Evolutionary conservation across 345 rosid species (phyloP), one percentile per base, ranked within the genome.

Genomic region (Citrus mangshanensis): DNA sequence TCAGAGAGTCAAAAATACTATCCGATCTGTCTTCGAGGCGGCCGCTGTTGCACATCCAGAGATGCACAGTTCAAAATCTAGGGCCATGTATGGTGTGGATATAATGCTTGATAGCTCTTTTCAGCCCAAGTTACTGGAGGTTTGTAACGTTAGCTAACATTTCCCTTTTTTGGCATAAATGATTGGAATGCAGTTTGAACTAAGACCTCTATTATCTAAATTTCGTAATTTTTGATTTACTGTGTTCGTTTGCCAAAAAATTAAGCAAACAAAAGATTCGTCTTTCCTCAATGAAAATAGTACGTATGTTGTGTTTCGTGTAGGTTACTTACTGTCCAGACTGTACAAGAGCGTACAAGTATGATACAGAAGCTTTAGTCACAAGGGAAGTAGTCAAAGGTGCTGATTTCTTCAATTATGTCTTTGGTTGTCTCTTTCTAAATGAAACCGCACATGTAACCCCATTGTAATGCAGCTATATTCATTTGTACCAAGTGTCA

Each of bases 301-400:
- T 58, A 16, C 37, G 5, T 25, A 19, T 63, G 16, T 51, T n/a
- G 35, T 37, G 25, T 54, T 13, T 34, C n/a, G 13, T 83, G 82
- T 63, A 94, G 99, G 94, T 93, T 32, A 94, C 98, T 3, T 96
- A 90, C 84, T 96, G 98, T 81, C 99, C 98, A 21, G 99, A 93
- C 84, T 94, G 97, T 79, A 86, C 86, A 80, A 89, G 97, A 83
- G 97, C 95, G n/a, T 94, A 98, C 91, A 90, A 87, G 74, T 94
- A 93, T 69, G 93, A 92, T 80, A 84, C 83, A 24, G 76, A 82
- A 77, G 81, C 88, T n/a, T 37, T 93, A 49, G 51, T 71, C 69
- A 89, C 93, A 78, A 77, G 78, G 54, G 87, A 74, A 64, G 79
- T 42, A 12, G 27, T 89, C 68, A 91, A 84, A 87, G 93, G 89